Evolutionary conservation across 306 rosid species (phyloP), one percentile per base, ranked within the genome.

Genomic region (Delonix regia): DNA sequence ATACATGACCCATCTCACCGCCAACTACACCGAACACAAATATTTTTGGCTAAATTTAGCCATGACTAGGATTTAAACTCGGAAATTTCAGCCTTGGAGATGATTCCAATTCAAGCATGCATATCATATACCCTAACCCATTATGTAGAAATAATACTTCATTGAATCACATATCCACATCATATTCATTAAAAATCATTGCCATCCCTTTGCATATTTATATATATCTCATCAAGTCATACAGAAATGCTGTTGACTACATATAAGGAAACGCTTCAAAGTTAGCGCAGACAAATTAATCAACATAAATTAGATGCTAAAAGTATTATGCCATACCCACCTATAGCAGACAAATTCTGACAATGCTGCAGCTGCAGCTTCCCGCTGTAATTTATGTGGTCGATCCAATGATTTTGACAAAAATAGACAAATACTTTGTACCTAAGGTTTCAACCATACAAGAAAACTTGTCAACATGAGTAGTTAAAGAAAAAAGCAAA

Each of bases 291-390:
- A 19, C 57, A 73, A 76, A 78, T 9, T 57, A 38, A 47, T n/a
- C 49, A 64, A 53, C 49, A 65, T 42, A 51, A 84, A 22, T 14
- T 27, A 28, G 65, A 69, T 41, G 84, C 22, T 81, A 16, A 14
- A 70, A 59, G 42, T 65, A 56, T 69, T 61, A 80, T 67, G 72
- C 28, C 65, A 57, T 44, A 28, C 41, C 21, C 87, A 94, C 98
- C 98, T 89, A 83, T 89, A 94, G 27, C 89, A 91, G 77, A 92
- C 91, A 84, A 94, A 94, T 88, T 94, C 98, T 44, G 98, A 94
- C 80, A 92, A 83, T 68, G 98, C 97, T 28, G 98, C 98, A 64
- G 94, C 96, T 19, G 97, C 93, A 85, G 98, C 97, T 92, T 94
- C 97, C 83, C 93, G 85, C 78, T 90, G 98, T 85, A 84, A 80